phyloP scores from a whole-genome alignment of 1,139 yeast species.

The Nakaseomyces uthaithaninus region DNA sequence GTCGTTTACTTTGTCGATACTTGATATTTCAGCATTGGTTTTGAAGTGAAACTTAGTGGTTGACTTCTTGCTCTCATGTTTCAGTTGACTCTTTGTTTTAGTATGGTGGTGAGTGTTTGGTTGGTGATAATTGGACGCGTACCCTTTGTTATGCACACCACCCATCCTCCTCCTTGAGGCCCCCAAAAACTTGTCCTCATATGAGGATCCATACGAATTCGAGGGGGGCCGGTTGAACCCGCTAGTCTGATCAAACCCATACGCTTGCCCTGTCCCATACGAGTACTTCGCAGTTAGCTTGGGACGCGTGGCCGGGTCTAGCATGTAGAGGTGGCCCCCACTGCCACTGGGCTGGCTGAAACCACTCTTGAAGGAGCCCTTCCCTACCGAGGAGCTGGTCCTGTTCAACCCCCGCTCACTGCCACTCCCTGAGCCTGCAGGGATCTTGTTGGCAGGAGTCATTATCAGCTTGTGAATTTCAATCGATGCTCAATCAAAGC shows the following conservation, averaged over 20 bases:
- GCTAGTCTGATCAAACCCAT: neutral
- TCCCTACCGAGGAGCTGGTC: slow-evolving; percentile 5
- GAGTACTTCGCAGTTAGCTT: slow-evolving; percentile 4
- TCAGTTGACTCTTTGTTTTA: neutral
- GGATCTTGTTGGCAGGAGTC: neutral
- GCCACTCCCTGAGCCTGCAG: slow-evolving; percentile 5
- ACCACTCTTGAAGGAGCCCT: neutral
- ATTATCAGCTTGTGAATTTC: no score
- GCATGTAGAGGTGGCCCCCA: slow-evolving; percentile 2
- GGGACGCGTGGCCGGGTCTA: slow-evolving; percentile 1
- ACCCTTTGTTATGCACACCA: neutral
- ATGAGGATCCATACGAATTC: slow-evolving; percentile 3
- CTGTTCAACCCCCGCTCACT: neutral
- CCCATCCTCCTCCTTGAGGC: neutral
- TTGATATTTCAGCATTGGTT: slow-evolving; percentile 25
- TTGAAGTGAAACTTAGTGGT: slow-evolving; percentile 8
- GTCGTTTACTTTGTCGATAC: slow-evolving; percentile 30
- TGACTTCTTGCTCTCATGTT: slow-evolving; percentile 2
- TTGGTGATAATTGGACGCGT: neutral
- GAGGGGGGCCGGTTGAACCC: neutral
- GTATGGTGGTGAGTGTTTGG: neutral
- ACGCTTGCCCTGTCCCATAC: neutral
- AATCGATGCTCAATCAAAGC: no score
- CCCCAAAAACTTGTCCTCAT: slow-evolving; percentile 1
- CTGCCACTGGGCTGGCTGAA: neutral